A percentile compares a stretch with the other conserved stretches of the same genome.
Evolutionary conservation across 1,284 basidiomycete genomes (phyloP).

Genomic region (Austroboletus novae-zelandiae): DNA sequence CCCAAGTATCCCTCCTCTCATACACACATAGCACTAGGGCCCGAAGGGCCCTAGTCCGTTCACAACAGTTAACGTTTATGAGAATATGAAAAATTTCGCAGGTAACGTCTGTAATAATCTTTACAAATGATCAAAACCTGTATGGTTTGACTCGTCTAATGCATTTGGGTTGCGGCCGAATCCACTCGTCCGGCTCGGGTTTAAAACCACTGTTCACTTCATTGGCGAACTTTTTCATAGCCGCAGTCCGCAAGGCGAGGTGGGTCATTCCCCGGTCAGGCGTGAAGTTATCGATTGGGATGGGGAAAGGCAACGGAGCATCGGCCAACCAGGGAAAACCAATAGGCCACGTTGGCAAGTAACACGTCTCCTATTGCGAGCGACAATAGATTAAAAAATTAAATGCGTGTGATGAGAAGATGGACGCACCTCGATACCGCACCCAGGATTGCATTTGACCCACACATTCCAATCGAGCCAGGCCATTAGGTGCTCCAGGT

Average conservation of each 20-base stretch:
- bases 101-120: too few relatives aligned
- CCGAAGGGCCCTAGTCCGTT: too few relatives aligned
- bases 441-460: slow-evolving; percentile 37
- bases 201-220: not conserved
- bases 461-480: slow-evolving; percentile 45
- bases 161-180: not conserved
- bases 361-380: not conserved
- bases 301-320: not conserved
- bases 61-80: too few relatives aligned
- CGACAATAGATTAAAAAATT: not conserved
- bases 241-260: not conserved
- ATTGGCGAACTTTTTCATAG: not conserved
- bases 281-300: not conserved
- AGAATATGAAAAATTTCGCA: too few relatives aligned
- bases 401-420: not conserved
- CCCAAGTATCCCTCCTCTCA: too few relatives aligned
- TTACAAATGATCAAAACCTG: not conserved
- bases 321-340: not conserved
- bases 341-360: not conserved
- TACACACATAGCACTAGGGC: too few relatives aligned
- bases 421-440: slow-evolving; percentile 32
- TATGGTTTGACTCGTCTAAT: not conserved
- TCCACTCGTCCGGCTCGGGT: not conserved
- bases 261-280: not conserved
- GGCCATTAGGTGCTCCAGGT: slow-evolving; percentile 30